Conservation (phyloP, 2,329 filamentous ascomycete genomes). For the Paecilomyces formosus region DNA sequence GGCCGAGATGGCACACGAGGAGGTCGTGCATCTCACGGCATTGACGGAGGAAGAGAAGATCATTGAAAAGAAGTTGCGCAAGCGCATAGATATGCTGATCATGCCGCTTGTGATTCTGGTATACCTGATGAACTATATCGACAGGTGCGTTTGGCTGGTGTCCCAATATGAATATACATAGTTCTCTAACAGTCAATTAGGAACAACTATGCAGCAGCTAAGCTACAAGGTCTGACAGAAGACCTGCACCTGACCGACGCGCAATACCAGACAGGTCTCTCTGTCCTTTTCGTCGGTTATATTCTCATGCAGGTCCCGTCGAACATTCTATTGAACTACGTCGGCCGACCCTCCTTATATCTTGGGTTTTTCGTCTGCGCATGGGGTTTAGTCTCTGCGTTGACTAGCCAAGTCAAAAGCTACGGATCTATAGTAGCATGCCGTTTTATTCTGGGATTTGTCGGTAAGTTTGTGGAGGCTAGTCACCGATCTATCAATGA, state of each 20-base stretch:
- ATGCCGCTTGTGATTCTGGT: constrained; percentile 36
- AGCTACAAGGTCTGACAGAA: constrained; percentile 33
- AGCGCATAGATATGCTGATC: constrained; percentile 29
- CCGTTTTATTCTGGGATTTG: constrained; percentile 39
- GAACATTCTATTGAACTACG: constrained; percentile 36
- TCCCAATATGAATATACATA: not conserved
- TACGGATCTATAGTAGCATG: constrained; percentile 38
- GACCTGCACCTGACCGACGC: constrained; percentile 27
- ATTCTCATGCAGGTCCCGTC: constrained; percentile 42
- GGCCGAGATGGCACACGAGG: constrained; percentile 8
- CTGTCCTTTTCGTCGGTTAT: constrained; percentile 38
- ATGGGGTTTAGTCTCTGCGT: constrained; percentile 40
- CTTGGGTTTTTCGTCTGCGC: constrained; percentile 38
- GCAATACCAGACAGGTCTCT: constrained; percentile 36
- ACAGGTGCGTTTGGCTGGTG: constrained; percentile 23
- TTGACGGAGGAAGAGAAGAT: constrained; percentile 23
- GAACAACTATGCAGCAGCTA: constrained; percentile 43
- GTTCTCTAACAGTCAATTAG: constrained; percentile 1
- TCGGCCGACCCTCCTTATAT: constrained; percentile 36
- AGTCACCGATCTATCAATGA: not conserved
- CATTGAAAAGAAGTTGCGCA: constrained; percentile 30
- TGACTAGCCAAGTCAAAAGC: constrained; percentile 36
- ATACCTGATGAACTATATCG: constrained; percentile 40
- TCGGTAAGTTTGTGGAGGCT: constrained; percentile 13
- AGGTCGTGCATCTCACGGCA: constrained; percentile 6